Evolutionary conservation across 192 early-diverging fungal genomes (phyloP).

Genomic region (Lunasporangiospora selenospora): DNA sequence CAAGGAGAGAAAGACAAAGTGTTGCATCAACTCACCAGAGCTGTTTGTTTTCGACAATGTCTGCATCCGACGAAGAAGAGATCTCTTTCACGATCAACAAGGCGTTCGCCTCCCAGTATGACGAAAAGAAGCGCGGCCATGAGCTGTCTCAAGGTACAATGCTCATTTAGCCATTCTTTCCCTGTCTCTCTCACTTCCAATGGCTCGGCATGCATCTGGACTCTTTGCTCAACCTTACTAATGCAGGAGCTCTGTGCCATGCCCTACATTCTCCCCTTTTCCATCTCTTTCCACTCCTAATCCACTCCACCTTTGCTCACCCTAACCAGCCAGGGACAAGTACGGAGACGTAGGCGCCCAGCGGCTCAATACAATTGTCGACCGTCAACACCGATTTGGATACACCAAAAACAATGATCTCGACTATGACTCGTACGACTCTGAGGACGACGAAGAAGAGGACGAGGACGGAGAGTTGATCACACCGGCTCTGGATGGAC

Average conservation of each 20-base stretch:
- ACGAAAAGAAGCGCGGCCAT: slow-evolving; percentile 66
- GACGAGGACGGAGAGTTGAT: slow-evolving; percentile 83
- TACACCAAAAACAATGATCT: slow-evolving; percentile 50
- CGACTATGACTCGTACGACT: slow-evolving; percentile 61
- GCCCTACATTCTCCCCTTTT: not conserved
- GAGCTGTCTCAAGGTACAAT: slow-evolving; percentile 69
- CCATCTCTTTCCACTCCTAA: not conserved
- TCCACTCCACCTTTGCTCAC: not conserved
- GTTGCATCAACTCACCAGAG: no score
- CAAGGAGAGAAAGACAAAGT: no score
- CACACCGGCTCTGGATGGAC: slow-evolving; percentile 89
- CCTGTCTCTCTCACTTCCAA: no score
- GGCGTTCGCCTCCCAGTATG: slow-evolving; percentile 69
- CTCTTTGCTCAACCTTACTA: no score
- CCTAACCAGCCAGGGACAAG: slow-evolving; percentile 62
- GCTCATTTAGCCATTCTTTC: no score
- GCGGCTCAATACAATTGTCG: slow-evolving; percentile 28
- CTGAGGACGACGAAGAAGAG: slow-evolving; percentile 75
- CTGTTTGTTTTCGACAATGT: not conserved
- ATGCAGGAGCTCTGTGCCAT: no score
- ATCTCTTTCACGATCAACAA: slow-evolving; percentile 52
- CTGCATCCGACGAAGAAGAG: slow-evolving; percentile 24
- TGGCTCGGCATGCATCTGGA: no score
- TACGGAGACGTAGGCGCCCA: slow-evolving; percentile 59
- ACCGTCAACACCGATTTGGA: slow-evolving; percentile 51